These are phyloP conservation scores for Ophiostoma pallidulum DNA, from an alignment of 2,329 filamentous ascomycete species.

Conservation along the genomic window DNA sequence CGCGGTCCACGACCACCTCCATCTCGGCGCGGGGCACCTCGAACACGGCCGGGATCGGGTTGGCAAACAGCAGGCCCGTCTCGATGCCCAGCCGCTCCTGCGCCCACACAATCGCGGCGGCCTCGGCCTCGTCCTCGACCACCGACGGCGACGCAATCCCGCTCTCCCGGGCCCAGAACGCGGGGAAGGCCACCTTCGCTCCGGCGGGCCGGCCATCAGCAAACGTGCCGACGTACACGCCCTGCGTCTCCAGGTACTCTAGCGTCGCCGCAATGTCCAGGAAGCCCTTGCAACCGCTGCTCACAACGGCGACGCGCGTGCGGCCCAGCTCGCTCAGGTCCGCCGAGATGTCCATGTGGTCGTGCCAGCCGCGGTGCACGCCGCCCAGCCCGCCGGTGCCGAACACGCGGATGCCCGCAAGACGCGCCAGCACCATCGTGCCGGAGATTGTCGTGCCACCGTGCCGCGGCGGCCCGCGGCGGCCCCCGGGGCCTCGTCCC, in stretches of 20 bases:
- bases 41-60: constrained; percentile 65
- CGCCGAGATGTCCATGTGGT: constrained; percentile 85
- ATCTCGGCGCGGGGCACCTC: constrained; percentile 65
- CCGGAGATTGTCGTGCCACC: constrained; percentile 90
- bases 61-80: constrained; percentile 79
- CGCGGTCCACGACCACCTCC: constrained; percentile 57
- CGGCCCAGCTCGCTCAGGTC: constrained; percentile 90
- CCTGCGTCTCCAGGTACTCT: constrained; percentile 63
- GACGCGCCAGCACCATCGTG: constrained; percentile 79
- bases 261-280: constrained; percentile 84
- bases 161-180: constrained; percentile 87
- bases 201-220: constrained; percentile 55
- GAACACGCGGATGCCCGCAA: constrained; percentile 86
- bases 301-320: constrained; percentile 79
- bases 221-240: constrained; percentile 80
- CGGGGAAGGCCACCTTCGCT: constrained; percentile 69
- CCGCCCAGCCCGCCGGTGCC: constrained; percentile 91
- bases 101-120: constrained; percentile 78
- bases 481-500: constrained; percentile 32
- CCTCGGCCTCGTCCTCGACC: constrained; percentile 66
- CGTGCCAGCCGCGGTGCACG: constrained; percentile 81
- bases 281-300: constrained; percentile 91
- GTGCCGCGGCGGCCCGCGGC: constrained; percentile 59
- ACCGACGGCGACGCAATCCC: constrained; percentile 69
- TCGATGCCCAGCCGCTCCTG: constrained; percentile 63